Evolutionary conservation across 768 basidiomycete species (phyloP).

Genomic region (Polyporus arcularius): DNA sequence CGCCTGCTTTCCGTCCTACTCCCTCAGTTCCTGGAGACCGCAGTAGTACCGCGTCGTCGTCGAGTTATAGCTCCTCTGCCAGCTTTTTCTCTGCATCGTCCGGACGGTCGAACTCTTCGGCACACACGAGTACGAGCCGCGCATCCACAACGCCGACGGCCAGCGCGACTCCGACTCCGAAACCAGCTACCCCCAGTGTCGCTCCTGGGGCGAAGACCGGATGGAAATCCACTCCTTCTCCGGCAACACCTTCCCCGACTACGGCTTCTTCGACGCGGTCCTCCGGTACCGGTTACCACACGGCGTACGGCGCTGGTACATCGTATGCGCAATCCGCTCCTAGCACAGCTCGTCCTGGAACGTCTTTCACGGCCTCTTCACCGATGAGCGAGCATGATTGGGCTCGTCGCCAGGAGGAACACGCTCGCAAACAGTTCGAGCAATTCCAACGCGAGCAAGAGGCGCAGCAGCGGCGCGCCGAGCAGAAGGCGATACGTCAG

Average conservation of each 20-base stretch:
- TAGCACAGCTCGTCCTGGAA: conserved; percentile 15
- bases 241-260: neutral
- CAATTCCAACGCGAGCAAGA: conserved; percentile 71
- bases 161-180: conserved; percentile 4
- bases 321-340: conserved; percentile 6
- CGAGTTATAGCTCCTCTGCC: conserved; percentile 23
- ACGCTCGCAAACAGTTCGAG: conserved; percentile 66
- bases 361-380: conserved; percentile 21
- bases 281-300: conserved; percentile 3
- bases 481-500: conserved; percentile 39
- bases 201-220: conserved; percentile 3
- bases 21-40: conserved; percentile 27
- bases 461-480: conserved; percentile 48
- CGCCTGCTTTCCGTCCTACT: conserved; percentile 21
- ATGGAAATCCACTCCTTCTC: conserved; percentile 15
- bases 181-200: conserved; percentile 1
- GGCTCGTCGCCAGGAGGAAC: conserved; percentile 63
- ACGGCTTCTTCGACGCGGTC: conserved; percentile 9
- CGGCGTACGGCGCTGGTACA: neutral
- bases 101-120: conserved; percentile 16
- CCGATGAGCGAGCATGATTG: conserved; percentile 49
- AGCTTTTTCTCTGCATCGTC: conserved; percentile 26
- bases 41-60: conserved; percentile 29
- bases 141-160: conserved; percentile 31
- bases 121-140: conserved; percentile 24